phyloP scores from a whole-genome alignment of 805 yeast genomes.

The Maudiozyma bulderi region DNA sequence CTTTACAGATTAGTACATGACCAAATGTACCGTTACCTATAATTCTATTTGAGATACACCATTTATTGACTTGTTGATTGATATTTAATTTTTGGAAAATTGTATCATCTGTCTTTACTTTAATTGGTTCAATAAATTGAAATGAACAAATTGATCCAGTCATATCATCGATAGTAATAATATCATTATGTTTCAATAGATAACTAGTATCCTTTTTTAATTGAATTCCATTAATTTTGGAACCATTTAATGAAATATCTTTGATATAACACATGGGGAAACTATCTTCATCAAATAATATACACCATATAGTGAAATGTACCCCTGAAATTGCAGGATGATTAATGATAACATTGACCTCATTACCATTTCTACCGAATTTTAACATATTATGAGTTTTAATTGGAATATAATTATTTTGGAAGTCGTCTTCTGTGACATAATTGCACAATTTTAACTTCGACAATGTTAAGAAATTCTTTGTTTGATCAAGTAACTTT shows the following conservation, averaged over 20 bases:
- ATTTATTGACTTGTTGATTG: constrained; percentile 20
- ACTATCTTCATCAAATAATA: constrained; percentile 40
- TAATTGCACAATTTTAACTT: not conserved
- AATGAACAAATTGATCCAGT: constrained; percentile 1
- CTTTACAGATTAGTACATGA: constrained; percentile 29
- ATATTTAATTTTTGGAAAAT: constrained; percentile 12
- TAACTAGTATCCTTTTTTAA: constrained; percentile 27
- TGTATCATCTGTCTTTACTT: not conserved
- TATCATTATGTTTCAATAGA: constrained; percentile 33
- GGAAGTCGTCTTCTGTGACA: constrained; percentile 6
- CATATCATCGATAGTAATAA: constrained; percentile 29
- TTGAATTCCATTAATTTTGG: constrained; percentile 32
- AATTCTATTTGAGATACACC: constrained; percentile 36
- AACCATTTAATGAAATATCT: constrained; percentile 46
- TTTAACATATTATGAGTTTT: constrained; percentile 29
- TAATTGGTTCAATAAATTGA: not conserved
- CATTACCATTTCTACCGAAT: constrained; percentile 35
- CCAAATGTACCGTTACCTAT: constrained; percentile 56
- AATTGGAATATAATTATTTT: constrained; percentile 10
- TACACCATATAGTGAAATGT: constrained; percentile 42
- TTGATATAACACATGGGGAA: constrained; percentile 40
- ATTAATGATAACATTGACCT: constrained; percentile 27
- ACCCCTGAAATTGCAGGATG: constrained; percentile 35
- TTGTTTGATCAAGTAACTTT: no score
- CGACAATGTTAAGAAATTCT: constrained; percentile 1